Evolutionary conservation across 2,329 filamentous ascomycete species (phyloP).

Genomic region (Fonsecaea pugnacius): DNA sequence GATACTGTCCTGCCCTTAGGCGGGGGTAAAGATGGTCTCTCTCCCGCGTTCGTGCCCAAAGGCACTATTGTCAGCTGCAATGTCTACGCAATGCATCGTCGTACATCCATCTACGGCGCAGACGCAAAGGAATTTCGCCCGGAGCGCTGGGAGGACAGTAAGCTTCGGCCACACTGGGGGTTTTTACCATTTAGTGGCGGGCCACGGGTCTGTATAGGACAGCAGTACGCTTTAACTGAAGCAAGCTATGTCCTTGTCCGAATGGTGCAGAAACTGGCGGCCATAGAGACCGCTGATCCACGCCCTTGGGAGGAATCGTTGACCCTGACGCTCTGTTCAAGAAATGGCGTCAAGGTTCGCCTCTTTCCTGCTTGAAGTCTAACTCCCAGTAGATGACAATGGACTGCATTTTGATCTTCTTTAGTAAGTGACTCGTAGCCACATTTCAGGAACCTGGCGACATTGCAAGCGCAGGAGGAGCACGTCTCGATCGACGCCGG

Average conservation of each 20-base stretch:
- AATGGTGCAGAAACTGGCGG: conserved; percentile 71
- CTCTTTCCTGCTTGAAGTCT: too few species aligned
- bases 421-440: too few species aligned
- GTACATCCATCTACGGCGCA: conserved; percentile 39
- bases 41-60: conserved; percentile 55
- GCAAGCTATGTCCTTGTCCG: conserved; percentile 68
- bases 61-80: conserved; percentile 50
- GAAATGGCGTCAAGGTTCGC: conserved; percentile 64
- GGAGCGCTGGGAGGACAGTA: conserved; percentile 43
- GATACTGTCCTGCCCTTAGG: conserved; percentile 53
- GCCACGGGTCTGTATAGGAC: conserved; percentile 47
- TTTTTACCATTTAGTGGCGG: conserved; percentile 37
- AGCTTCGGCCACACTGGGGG: conserved; percentile 30
- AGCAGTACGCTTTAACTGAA: conserved; percentile 81
- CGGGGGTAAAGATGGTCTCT: conserved; percentile 52
- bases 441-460: too few species aligned
- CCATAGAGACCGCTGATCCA: conserved; percentile 52
- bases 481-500: too few species aligned
- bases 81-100: conserved; percentile 46
- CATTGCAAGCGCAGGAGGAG: too few species aligned
- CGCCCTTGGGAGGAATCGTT: conserved; percentile 28
- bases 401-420: too few species aligned
- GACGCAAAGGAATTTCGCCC: conserved; percentile 42
- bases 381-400: too few species aligned
- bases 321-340: conserved; percentile 73